phyloP scores from a whole-genome alignment of 257 asterid species.

The Gynochthodes officinalis region DNA sequence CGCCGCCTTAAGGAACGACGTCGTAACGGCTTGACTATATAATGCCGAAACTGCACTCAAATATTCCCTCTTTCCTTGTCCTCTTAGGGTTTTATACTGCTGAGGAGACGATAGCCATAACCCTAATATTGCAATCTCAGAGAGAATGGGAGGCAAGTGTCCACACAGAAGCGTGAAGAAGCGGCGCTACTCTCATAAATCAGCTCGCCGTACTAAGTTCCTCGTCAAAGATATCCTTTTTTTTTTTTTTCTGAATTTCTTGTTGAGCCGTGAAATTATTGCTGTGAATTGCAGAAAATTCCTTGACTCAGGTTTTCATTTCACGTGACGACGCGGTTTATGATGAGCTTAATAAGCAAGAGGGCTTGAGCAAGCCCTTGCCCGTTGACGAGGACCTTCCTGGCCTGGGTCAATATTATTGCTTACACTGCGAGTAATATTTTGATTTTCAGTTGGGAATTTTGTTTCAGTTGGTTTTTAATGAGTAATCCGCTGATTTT shows the following conservation, averaged over 20 bases:
- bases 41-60: neutral
- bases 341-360: constrained; percentile 58
- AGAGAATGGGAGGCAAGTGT: constrained; percentile 92
- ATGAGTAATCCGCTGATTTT: neutral
- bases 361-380: constrained; percentile 39
- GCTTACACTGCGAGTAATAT: constrained; percentile 85
- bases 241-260: neutral
- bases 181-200: constrained; percentile 58
- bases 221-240: constrained; percentile 38
- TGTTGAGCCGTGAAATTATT: neutral
- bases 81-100: constrained; percentile 29
- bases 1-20: neutral
- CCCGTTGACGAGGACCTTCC: constrained; percentile 93
- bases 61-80: neutral
- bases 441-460: neutral
- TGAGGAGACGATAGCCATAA: neutral
- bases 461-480: neutral
- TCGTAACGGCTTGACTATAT: neutral
- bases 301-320: constrained; percentile 10
- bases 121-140: constrained; percentile 15
- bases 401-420: constrained; percentile 89
- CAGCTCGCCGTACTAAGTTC: constrained; percentile 58
- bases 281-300: neutral
- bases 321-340: constrained; percentile 76
- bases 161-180: constrained; percentile 67